Percentiles rank a stretch among this genome's conserved stretches.
These are phyloP conservation scores for Rauvolfia tetraphylla DNA, from an alignment of 257 asterid species.

Conservation along the genomic window DNA sequence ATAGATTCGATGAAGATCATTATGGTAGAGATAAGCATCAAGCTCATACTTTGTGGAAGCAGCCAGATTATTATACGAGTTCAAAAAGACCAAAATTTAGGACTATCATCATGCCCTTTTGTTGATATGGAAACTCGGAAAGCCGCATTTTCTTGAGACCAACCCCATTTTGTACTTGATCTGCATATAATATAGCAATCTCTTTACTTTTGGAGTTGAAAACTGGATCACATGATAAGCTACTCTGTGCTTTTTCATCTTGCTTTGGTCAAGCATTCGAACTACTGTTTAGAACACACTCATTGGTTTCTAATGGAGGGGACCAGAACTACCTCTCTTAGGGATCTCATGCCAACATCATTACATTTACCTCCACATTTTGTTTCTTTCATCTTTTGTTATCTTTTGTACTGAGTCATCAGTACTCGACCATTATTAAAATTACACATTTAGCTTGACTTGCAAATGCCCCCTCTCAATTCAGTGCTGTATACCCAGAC, in stretches of 20 bases:
- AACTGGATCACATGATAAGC: background rate
- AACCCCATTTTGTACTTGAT: constrained; percentile 25
- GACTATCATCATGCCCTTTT: constrained; percentile 4
- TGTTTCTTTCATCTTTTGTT: no score
- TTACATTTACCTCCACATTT: background rate
- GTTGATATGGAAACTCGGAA: constrained; percentile 4
- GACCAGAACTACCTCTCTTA: constrained; percentile 10
- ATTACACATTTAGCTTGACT: no score
- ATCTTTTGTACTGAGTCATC: no score
- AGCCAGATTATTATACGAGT: constrained; percentile 7
- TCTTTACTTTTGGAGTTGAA: constrained; percentile 15
- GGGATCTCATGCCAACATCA: constrained; percentile 11
- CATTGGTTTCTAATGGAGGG: constrained; percentile 9
- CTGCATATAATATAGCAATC: background rate
- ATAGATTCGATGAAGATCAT: background rate
- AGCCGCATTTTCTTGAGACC: constrained; percentile 44
- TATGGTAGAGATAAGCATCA: background rate
- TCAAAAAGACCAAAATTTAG: constrained; percentile 3
- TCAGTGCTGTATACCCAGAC: background rate
- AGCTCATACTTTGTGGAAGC: background rate
- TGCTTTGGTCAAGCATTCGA: background rate
- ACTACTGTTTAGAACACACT: no score
- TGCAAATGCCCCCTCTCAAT: background rate
- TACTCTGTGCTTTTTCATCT: background rate
- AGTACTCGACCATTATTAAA: no score